Conservation (phyloP, 2,329 filamentous ascomycete species). For the Fusarium metavorans region DNA sequence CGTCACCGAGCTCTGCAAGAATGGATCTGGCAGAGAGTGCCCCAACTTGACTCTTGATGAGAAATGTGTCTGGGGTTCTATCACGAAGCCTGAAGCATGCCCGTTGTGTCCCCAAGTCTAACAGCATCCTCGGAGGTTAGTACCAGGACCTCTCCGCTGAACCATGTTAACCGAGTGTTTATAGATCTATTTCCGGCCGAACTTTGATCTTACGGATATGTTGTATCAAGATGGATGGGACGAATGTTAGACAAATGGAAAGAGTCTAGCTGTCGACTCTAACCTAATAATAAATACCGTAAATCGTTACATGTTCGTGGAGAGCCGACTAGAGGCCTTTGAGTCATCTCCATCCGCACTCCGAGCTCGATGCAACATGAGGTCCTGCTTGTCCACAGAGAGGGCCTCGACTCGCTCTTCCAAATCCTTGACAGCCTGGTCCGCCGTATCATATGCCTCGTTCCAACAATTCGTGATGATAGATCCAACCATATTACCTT, state of each 20-base stretch:
- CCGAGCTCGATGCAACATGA: background rate
- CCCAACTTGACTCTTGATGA: background rate
- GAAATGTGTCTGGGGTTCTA: background rate
- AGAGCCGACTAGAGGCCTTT: too few species aligned
- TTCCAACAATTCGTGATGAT: background rate
- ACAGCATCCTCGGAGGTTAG: background rate
- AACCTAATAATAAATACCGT: too few species aligned
- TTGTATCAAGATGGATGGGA: too few species aligned
- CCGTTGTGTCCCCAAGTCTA: background rate
- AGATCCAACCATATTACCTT: background rate
- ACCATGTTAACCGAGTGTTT: background rate
- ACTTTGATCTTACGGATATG: background rate
- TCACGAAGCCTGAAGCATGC: background rate
- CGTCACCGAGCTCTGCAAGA: background rate
- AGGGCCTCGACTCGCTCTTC: background rate
- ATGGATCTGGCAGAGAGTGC: background rate
- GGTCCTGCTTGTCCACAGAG: background rate
- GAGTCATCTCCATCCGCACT: background rate
- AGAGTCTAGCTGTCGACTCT: too few species aligned
- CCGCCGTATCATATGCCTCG: background rate
- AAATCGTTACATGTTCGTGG: too few species aligned
- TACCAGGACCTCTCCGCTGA: background rate
- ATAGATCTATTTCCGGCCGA: background rate
- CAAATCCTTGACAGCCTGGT: background rate
- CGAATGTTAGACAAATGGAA: too few species aligned